Evolutionary conservation across 2,329 filamentous ascomycete species (phyloP).

Genomic region (Trichoderma atroviride): DNA sequence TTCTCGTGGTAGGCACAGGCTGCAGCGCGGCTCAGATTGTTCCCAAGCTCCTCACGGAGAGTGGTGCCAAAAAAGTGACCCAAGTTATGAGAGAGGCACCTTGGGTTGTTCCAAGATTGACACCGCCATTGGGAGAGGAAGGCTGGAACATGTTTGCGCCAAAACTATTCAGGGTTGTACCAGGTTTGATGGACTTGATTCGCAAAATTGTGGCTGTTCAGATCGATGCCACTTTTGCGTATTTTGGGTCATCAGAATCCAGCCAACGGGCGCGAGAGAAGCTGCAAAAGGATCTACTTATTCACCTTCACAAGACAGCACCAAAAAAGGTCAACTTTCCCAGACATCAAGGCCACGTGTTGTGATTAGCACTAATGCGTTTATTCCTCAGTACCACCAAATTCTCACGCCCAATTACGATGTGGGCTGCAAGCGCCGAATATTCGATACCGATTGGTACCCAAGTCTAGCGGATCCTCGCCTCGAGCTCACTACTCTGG

Average conservation of each 20-base stretch:
- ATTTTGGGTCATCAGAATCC: not conserved
- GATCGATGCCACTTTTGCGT: not conserved
- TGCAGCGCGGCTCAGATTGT: slow-evolving; percentile 3
- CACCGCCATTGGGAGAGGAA: not conserved
- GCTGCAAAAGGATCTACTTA: not conserved
- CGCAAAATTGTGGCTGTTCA: not conserved
- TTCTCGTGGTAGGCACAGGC: not conserved
- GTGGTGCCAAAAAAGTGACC: not conserved
- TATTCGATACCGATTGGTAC: not conserved
- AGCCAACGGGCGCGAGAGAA: not conserved
- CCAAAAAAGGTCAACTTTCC: not conserved
- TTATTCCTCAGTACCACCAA: not conserved
- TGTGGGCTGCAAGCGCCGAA: not conserved
- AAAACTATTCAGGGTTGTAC: not conserved
- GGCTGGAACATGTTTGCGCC: not conserved
- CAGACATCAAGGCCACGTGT: not conserved
- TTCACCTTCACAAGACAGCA: not conserved
- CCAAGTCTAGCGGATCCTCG: not conserved
- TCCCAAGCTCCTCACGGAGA: not conserved
- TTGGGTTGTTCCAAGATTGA: not conserved
- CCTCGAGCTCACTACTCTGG: not conserved
- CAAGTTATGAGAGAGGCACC: not conserved
- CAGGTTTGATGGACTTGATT: not conserved
- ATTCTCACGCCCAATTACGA: not conserved
- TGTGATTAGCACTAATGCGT: not conserved